A percentile compares a stretch with the other conserved stretches of the same genome.
These are phyloP conservation scores for Leishmania amazonensis DNA, from an alignment of 208 protist species.

Conservation along the genomic window DNA sequence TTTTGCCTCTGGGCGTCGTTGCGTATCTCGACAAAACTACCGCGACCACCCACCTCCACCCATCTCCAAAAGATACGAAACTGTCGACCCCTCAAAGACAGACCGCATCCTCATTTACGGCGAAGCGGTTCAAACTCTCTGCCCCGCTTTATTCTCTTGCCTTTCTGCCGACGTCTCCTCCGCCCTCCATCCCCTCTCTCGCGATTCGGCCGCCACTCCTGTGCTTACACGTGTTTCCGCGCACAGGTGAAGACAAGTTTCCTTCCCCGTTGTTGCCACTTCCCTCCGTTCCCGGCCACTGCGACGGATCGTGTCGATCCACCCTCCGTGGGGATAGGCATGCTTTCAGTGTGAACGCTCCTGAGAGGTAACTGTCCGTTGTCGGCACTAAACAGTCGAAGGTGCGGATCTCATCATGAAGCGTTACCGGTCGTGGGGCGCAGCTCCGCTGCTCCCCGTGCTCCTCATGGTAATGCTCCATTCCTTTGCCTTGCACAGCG, in stretches of 20 bases:
- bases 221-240: background rate
- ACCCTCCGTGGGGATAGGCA: background rate
- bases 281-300: background rate
- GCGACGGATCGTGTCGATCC: background rate
- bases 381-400: background rate
- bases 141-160: background rate
- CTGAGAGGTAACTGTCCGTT: background rate
- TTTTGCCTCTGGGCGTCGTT: background rate
- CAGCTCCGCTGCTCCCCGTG: background rate
- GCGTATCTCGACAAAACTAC: background rate
- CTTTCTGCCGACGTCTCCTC: background rate
- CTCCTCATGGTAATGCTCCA: constrained; percentile 7
- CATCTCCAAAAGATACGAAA: background rate
- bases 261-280: background rate
- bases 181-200: background rate
- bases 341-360: background rate
- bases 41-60: background rate
- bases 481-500: background rate
- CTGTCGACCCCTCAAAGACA: background rate
- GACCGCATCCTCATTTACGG: background rate
- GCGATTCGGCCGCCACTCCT: background rate
- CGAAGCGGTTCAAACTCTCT: background rate
- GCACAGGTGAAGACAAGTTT: background rate
- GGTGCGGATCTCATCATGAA: background rate
- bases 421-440: background rate